Evolutionary conservation across 345 rosid genomes (phyloP), one percentile per base, ranked within the genome.

Genomic region (Rhizophora apiculata): DNA sequence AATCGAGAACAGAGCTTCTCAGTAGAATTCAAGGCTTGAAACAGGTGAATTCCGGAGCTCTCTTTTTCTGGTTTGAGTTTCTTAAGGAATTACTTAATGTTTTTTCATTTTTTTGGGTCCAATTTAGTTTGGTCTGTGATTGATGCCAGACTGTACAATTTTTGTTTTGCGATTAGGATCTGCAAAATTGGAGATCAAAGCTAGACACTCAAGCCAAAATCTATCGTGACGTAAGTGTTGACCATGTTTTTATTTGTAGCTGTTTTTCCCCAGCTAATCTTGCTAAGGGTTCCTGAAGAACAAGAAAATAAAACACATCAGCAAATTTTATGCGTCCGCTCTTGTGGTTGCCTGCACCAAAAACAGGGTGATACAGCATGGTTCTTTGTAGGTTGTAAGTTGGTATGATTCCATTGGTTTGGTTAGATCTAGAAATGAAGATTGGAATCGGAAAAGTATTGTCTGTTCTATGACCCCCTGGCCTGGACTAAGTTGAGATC

Each of bases 131-230:
- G 30, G 52, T 63, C 21, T 43, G 15, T 32, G 20, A 13, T 16
- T 31, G 32, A 30, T 52, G 31, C 54, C 8, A 5, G 8, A 43
- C 52, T 26, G 26, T 39, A 24, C 18, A 11, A 70, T 62, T 57
- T 24, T 68, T 75, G 74, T 27, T 26, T 43, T 43, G 5, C 4
- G 19, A 43, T 15, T 13, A 95, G 99, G 99, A 95, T 82, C 80
- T 95, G 85, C 93, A 95, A 77, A 79, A 81, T 74, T 95, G 99
- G 99, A 90, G 99, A 67, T 88, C 93, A 27, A 95, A 87, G 78
- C 69, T 95, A 19, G 96, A 95, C 65, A 88, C 96, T 43, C 97
- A 95, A 83, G 97, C 92, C 56, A 90, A 82, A 80, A 80, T 90
- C 68, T 87, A 92, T 74, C 89, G 87, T 0, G 89, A 90, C 81